Conservation (phyloP, 1,284 basidiomycete species). For the Marasmius fiardii region DNA sequence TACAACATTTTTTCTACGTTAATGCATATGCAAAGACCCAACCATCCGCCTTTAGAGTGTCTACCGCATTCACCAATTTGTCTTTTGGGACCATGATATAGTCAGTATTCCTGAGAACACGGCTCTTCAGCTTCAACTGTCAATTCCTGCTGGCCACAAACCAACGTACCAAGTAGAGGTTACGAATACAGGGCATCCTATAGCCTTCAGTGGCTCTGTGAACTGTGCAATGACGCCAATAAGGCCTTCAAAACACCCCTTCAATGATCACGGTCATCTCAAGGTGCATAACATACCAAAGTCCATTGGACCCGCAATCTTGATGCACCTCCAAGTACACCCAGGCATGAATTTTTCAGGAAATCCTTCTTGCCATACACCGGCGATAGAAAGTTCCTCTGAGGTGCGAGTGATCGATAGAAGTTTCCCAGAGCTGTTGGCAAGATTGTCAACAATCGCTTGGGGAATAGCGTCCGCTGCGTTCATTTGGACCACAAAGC, state of each 20-base stretch:
- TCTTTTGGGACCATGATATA: constrained; percentile 52
- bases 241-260: constrained; percentile 34
- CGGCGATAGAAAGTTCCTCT: constrained; percentile 62
- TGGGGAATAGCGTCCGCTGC: constrained; percentile 19
- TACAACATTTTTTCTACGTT: neutral
- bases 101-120: constrained; percentile 53
- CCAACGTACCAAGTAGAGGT: constrained; percentile 66
- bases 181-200: constrained; percentile 56
- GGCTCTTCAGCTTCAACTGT: constrained; percentile 4
- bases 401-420: constrained; percentile 56
- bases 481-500: constrained; percentile 55
- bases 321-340: constrained; percentile 55
- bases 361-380: constrained; percentile 34
- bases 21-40: constrained; percentile 11
- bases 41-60: constrained; percentile 27
- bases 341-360: constrained; percentile 31
- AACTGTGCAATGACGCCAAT: constrained; percentile 59
- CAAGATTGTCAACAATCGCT: constrained; percentile 21
- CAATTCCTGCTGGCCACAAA: neutral
- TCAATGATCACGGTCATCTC: neutral
- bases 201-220: constrained; percentile 51
- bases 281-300: constrained; percentile 43
- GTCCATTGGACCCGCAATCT: constrained; percentile 64
- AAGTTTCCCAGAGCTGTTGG: constrained; percentile 32
- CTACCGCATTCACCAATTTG: constrained; percentile 36